These are phyloP conservation scores for Populus ilicifolia DNA, from an alignment of 345 rosid genomes.

Conservation along the genomic window DNA sequence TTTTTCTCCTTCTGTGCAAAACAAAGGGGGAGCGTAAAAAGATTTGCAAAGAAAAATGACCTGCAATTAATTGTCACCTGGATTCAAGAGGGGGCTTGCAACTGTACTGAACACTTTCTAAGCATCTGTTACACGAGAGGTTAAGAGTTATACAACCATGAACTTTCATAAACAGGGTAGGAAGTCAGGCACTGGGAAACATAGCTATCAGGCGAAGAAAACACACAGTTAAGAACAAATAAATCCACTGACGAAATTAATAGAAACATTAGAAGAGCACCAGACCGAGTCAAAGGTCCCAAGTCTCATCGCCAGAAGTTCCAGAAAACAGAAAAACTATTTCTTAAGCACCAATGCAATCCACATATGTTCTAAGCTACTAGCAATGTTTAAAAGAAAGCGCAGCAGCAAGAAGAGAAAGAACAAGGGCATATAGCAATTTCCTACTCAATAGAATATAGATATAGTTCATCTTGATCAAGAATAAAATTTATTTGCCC, in stretches of 20 bases:
- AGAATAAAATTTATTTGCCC: background rate
- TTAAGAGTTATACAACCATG: background rate
- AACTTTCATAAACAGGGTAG: background rate
- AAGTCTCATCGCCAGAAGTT: background rate
- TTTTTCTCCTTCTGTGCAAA: background rate
- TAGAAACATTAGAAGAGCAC: background rate
- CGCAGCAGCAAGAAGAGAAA: background rate
- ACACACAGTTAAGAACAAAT: background rate
- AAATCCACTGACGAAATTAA: background rate
- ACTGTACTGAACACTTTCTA: background rate
- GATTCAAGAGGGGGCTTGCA: background rate
- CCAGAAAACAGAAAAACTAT: background rate
- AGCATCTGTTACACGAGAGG: slow-evolving; percentile 1
- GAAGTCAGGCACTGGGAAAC: background rate
- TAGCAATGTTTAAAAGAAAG: background rate
- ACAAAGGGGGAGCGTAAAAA: background rate
- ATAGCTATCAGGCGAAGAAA: background rate
- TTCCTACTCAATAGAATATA: background rate
- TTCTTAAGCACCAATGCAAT: background rate
- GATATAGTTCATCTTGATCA: background rate
- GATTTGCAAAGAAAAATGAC: background rate
- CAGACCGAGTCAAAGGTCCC: background rate
- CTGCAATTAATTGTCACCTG: background rate
- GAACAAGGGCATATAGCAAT: background rate
- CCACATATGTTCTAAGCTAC: background rate